phyloP scores from a whole-genome alignment of 176 grass and related monocot species.

The Alloteropsis semialata region DNA sequence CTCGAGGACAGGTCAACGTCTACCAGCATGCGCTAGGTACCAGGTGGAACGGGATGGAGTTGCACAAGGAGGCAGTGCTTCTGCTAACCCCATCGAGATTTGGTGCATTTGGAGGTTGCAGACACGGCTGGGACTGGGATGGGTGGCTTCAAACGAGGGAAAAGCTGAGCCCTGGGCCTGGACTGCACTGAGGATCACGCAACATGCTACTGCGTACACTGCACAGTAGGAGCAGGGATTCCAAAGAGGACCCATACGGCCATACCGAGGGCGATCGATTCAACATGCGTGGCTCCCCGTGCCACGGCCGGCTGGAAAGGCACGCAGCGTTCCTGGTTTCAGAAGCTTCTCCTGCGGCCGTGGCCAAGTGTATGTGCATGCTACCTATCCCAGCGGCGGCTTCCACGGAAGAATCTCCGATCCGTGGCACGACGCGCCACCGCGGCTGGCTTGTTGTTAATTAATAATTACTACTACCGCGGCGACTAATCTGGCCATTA shows the following conservation, averaged over 20 bases:
- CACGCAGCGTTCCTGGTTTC: not conserved
- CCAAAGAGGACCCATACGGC: not conserved
- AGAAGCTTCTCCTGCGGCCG: not conserved
- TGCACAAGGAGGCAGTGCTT: too few species aligned
- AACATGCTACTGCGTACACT: not conserved
- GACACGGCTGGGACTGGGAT: not conserved
- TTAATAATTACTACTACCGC: not conserved
- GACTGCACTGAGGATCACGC: not conserved
- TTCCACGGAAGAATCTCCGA: not conserved
- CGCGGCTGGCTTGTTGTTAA: not conserved
- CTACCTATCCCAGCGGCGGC: not conserved
- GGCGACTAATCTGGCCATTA: not conserved
- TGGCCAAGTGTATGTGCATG: too few species aligned
- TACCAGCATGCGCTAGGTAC: too few species aligned
- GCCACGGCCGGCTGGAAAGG: conserved; percentile 7
- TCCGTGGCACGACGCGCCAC: not conserved
- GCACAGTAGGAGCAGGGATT: not conserved
- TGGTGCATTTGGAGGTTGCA: not conserved
- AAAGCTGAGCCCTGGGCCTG: too few species aligned
- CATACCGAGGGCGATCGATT: not conserved
- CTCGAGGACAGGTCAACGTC: not conserved
- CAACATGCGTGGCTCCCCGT: not conserved
- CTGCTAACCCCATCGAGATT: too few species aligned
- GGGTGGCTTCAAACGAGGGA: not conserved
- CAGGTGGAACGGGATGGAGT: too few species aligned